A percentile compares a stretch with the other conserved stretches of the same genome.
These are phyloP conservation scores for Ciborinia camelliae DNA, from an alignment of 2,329 filamentous ascomycete genomes.

Conservation along the genomic window DNA sequence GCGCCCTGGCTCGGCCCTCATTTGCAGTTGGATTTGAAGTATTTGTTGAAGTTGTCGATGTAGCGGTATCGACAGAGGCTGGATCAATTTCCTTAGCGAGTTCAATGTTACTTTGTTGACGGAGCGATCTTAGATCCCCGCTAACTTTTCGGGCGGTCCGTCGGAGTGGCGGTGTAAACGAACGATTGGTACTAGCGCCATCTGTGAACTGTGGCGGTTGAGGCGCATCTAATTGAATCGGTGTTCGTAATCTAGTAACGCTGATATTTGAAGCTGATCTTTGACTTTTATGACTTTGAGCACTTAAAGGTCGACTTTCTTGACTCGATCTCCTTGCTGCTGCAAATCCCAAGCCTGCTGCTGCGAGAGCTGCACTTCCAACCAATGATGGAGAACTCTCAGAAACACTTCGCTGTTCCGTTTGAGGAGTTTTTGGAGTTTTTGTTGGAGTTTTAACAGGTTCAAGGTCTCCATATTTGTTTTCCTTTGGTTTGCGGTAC, in stretches of 20 bases:
- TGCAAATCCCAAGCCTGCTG: slow-evolving; percentile 33
- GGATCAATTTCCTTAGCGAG: slow-evolving; percentile 45
- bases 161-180: slow-evolving; percentile 65
- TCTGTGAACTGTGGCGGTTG: slow-evolving; percentile 54
- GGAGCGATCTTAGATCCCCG: slow-evolving; percentile 71
- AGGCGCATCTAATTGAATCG: slow-evolving; percentile 26
- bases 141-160: slow-evolving; percentile 65
- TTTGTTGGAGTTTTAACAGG: slow-evolving; percentile 24
- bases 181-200: slow-evolving; percentile 55
- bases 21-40: slow-evolving; percentile 74
- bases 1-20: slow-evolving; percentile 79
- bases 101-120: slow-evolving; percentile 50
- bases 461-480: slow-evolving; percentile 33
- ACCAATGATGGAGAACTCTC: slow-evolving; percentile 27
- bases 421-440: slow-evolving; percentile 27
- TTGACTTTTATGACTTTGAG: slow-evolving; percentile 28
- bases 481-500: slow-evolving; percentile 29
- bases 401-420: slow-evolving; percentile 29
- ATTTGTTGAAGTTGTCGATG: slow-evolving; percentile 43
- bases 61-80: slow-evolving; percentile 41
- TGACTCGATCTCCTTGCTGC: slow-evolving; percentile 33
- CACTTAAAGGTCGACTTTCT: slow-evolving; percentile 35
- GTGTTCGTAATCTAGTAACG: slow-evolving; percentile 35
- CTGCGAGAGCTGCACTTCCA: slow-evolving; percentile 30
- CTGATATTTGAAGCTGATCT: slow-evolving; percentile 33